Evolutionary conservation across 2,329 filamentous ascomycete species (phyloP), one percentile per base, ranked within the genome.

Genomic region (Endothia cerciana): DNA sequence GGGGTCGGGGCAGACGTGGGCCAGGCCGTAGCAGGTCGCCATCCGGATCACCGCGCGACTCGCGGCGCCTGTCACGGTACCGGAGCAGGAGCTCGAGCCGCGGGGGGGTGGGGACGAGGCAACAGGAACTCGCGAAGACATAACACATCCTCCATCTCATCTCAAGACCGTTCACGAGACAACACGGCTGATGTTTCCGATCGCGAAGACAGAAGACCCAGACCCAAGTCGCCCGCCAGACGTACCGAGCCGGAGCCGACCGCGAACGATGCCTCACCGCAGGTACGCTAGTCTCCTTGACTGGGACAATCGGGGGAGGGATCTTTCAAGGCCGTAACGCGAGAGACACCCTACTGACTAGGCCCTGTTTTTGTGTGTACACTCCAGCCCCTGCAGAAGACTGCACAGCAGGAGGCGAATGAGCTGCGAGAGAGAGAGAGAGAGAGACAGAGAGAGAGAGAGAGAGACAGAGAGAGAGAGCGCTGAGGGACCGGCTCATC

Each of bases 171-270:
- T 74, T 75, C 75, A 73, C 81, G 78, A 79, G 76, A 81, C 76
- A 85, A 79, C 77, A 82, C 81, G 75, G 84, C 82, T 87, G 85
- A 88, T 86, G 77, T 77, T 83, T 81, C 77, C 74, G 78, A 80
- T 77, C 77, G 79, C 78, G 75, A 81, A 77, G 76, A 78, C 73
- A 81, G 66, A 68, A 68, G 33, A 68, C 57, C 65, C 62, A 65
- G 77, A 77, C 72, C 73, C 69, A 74, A 70, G 74, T 59, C 66
- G 41, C 71, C 77, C 70, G 70, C 74, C 67, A 75, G 71, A 72
- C 70, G 73, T 70, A 72, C 72, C 66, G 74, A 66, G 61, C 51
- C 64, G 19, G 61, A 74, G 71, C 62, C 65, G 55, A 62, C 66
- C 62, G 57, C 63, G 43, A 59, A 53, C 47, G 64, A 68, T 56